A percentile compares a stretch with the other conserved stretches of the same genome.
These are phyloP conservation scores for Lactarius psammicola DNA, from an alignment of 768 basidiomycete genomes.

Conservation along the genomic window DNA sequence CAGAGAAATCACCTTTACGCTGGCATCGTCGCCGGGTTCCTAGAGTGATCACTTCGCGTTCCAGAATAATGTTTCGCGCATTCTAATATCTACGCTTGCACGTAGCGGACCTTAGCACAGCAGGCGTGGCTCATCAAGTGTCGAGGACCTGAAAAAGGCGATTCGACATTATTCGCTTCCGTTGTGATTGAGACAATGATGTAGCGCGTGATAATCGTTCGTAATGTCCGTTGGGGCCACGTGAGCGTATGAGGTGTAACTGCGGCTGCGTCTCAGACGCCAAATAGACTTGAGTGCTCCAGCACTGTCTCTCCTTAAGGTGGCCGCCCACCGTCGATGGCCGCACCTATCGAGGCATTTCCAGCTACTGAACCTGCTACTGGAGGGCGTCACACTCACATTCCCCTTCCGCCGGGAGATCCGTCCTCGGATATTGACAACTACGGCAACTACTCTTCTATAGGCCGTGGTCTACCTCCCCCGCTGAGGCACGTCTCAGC, in stretches of 20 bases:
- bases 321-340: slow-evolving; percentile 5
- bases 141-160: too few relatives aligned
- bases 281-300: not conserved
- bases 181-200: too few relatives aligned
- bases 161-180: too few relatives aligned
- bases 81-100: not conserved
- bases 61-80: not conserved
- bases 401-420: slow-evolving; percentile 37
- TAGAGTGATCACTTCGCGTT: not conserved
- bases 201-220: not conserved
- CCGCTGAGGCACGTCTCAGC: slow-evolving; percentile 21
- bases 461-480: slow-evolving; percentile 36
- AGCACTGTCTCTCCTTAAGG: not conserved
- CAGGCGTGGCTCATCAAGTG: too few relatives aligned
- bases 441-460: slow-evolving; percentile 22
- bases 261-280: not conserved
- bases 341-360: slow-evolving; percentile 14
- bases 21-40: not conserved
- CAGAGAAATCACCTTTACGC: too few relatives aligned
- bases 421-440: slow-evolving; percentile 17
- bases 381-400: slow-evolving; percentile 33
- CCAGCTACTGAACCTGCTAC: slow-evolving; percentile 33
- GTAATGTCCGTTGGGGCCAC: not conserved
- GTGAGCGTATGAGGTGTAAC: not conserved
- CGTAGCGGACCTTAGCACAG: not conserved